Evolutionary conservation across 2,329 filamentous ascomycete genomes (phyloP), one percentile per base, ranked within the genome.

Genomic region (Pleochaeta shiraiana): DNA sequence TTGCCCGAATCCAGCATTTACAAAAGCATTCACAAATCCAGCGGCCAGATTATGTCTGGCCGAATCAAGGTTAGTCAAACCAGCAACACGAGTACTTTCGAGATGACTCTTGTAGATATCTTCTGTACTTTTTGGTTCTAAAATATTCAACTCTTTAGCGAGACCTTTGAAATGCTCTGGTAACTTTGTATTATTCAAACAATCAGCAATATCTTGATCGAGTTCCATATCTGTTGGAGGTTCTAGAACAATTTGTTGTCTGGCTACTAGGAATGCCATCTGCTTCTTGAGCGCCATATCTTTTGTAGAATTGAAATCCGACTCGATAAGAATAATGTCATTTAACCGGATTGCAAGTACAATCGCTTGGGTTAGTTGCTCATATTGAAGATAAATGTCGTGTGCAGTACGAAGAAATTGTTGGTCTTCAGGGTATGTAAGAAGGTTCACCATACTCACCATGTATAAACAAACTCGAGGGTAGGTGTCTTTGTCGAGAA

Each of bases 81-180:
- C 91, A 28, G 90, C 89, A 64, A 95, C 93, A 67, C 95, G 84
- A 71, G 86, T 95, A 77, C 88, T 97, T 76, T 98, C 93, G 4
- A 98, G 82, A 75, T 98, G 93, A 72, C 90, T 95, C 79, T 98
- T 98, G 82, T 98, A 98, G 71, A 98, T 98, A 71, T 98, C 95
- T 73, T 98, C 93, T 0, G 92, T 95, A 53, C 89, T 88, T 78
- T 96, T 97, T 39, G 93, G 93, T 68, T 98, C 93, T 50, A 97
- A 79, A 63, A 98, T 92, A 75, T 98, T 97, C 64, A 98, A 81
- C 74, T 98, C 93, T 76, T 96, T 96, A 65, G 86, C 95, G 34
- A 98, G 79, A 4, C 87, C 83, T 76, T 95, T 95, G 81, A 95
- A 98, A 75, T 97, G 87, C 68, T 95, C 89, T 0, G 91, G 85